Base-by-base conservation (phyloP, 148 eudicot species). In the Talinum fruticosum region DNA sequence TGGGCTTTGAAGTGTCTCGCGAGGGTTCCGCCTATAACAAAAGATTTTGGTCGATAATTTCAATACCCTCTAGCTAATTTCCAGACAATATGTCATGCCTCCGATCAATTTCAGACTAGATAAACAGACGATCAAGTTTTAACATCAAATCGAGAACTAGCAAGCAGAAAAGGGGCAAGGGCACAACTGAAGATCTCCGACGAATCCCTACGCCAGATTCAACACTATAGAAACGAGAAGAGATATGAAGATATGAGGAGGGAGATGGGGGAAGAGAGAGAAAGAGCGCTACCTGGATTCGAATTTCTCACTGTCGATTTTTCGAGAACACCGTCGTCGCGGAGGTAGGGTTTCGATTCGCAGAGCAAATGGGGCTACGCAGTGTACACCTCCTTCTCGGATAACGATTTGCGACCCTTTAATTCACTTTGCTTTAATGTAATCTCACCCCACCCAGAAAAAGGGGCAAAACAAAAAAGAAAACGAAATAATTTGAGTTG, bases 291-390 rank as follows among this genome's bases (percentile, higher is more conserved):
- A 75, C 77, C 69, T 75, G 4, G 15, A 36, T 21, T 74, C 49
- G 64, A 38, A 36, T 0, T 15, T 38, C n/a, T 0, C 7, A 32
- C 35, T 45, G 19, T 21, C 29, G 35, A 3, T 30, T 35, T 29
- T 33, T 75, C 69, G 61, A 12, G 69, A 62, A 53, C 69, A 45
- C 44, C 49, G 77, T 38, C 54, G 69, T 37, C 21, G 28, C 45
- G 10, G 13, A 36, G 24, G 10, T 68, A 68, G 71, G 71, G 47
- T 68, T 68, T 68, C 66, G 33, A 62, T 3, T n/a, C n/a, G n/a
- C n/a, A 41, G 14, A 3, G 47, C 14, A 6, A 41, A 37, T n/a
- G n/a, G n/a, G n/a, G n/a, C n/a, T n/a, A n/a, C n/a, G n/a, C n/a
- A n/a, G 41, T 7, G 41, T 37, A 37, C 41, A 37, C 41, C 41